Conservation (phyloP, 208 protist genomes). For the Herpetomonas muscarum region DNA sequence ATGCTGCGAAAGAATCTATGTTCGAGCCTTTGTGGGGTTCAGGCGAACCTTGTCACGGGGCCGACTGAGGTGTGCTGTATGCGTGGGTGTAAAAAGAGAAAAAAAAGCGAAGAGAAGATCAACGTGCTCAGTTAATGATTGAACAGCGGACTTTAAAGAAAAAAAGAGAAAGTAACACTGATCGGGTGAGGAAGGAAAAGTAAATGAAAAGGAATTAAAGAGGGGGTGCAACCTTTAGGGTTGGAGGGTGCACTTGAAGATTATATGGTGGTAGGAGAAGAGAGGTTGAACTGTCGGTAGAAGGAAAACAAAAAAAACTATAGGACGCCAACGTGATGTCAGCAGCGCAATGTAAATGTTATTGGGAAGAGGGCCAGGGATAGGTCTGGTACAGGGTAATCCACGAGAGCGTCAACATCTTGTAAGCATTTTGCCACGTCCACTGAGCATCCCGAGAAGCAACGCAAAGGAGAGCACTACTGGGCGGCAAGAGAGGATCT, state of each 20-base stretch:
- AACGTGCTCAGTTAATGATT: neutral
- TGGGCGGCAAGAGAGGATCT: too few species aligned
- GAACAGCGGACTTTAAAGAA: neutral
- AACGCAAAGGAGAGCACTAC: too few species aligned
- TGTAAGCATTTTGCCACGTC: too few species aligned
- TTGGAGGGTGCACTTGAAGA: slow-evolving; percentile 3
- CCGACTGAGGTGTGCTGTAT: too few species aligned
- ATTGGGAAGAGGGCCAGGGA: too few species aligned
- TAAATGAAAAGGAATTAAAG: slow-evolving; percentile 1
- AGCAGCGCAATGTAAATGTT: too few species aligned
- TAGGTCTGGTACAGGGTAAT: too few species aligned
- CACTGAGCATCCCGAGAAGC: too few species aligned
- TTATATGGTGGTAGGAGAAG: neutral
- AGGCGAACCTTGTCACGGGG: too few species aligned
- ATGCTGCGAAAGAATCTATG: too few species aligned
- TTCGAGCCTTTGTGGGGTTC: too few species aligned
- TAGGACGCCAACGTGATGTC: neutral
- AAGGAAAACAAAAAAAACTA: neutral
- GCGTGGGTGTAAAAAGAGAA: neutral
- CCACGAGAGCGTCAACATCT: too few species aligned
- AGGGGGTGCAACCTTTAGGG: neutral
- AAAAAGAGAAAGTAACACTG: slow-evolving; percentile 10
- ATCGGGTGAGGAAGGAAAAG: neutral
- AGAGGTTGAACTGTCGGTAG: neutral
- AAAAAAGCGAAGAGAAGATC: neutral